Base-by-base conservation (phyloP, 2,329 filamentous ascomycete species). In the Blastomyces silverae region DNA sequence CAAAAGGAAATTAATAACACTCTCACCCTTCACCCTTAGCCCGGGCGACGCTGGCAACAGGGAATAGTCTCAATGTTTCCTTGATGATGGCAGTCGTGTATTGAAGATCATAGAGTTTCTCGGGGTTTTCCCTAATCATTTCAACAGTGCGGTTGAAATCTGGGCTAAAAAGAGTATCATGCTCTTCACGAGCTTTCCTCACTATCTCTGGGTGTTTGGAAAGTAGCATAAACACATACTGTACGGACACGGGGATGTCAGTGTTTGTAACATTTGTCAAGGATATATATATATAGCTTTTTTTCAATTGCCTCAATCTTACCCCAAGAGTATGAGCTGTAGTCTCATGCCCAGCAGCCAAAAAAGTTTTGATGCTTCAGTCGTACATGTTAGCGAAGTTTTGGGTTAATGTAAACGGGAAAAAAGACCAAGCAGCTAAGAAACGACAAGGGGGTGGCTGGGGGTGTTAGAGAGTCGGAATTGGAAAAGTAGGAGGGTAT, bases 41-140 rank as follows among this genome's bases (percentile, higher is more conserved):
- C 66, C 67, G 28, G 1, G 66, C 46, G 65, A 63, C 34, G 60
- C 68, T 28, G 66, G 61, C 70, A 61, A 83, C 78, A 0, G 83
- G 81, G 67, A 80, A 82, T 34, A 86, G 69, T 0, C 84, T 78
- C 2, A 86, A 75, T 0, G 78, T 77, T 70, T 87, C 84, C 64
- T 84, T 83, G 66, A 84, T 79, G 1, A 84, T 78, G 28, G 82
- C 83, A 1, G 76, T 76, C 0, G 82, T 84, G 70, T 83, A 85
- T 0, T 78, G 73, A 50, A 86, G 75, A 44, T 79, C 74, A 67
- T 82, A 82, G 46, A 85, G 73, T 1, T 74, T 42, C 73, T 73
- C 20, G 77, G 79, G 50, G 79, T 73, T 5, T 72, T 69, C 48
- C 71, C 71, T 52, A 82, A 74, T 17, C 71, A 73, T 39, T 61